Base-by-base conservation (phyloP, 2,329 filamentous ascomycete genomes). In the Capronia coronata region DNA sequence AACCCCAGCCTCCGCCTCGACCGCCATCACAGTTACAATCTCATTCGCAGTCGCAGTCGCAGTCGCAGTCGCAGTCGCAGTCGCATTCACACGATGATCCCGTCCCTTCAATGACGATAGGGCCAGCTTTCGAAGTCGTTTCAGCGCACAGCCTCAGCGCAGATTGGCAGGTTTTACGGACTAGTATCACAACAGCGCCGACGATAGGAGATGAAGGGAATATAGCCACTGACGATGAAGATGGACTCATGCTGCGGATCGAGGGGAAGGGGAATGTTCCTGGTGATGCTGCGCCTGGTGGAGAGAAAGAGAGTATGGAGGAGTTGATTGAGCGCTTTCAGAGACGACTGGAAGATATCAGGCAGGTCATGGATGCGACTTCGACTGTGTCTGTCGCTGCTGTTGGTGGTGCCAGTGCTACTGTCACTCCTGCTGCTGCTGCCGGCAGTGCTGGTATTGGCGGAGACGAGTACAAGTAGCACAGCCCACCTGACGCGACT, bases 91-190 rank as follows among this genome's bases (percentile, higher is more conserved):
- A 18, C 14, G 14, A 37, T 37, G 29, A 32, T 5, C 14, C 14
- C 3, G 11, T 37, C 5, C 34, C 34, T 9, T 16, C 14, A 37
- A 18, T 37, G 14, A n/a, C n/a, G n/a, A n/a, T n/a, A n/a, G 34
- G 34, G 34, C 14, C 34, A 18, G 34, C 34, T 6, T 71, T 68
- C 46, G 71, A 68, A 1, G 78, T 97, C 1, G 71, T 78, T 0
- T 80, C 79, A 49, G 84, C 86, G 1, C 80, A 84, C 35, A 89
- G 84, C 54, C 70, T 96, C 10, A 85, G 80, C 7, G 71, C 82
- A 0, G 78, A 84, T 43, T 97, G 91, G 83, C 81, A 84, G 60
- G 74, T 84, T 11, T 68, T 80, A 27, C 68, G 69, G 13, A 75
- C 76, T 0, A 68, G 68, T 8, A 67, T 85, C 8, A 69, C 71